phyloP scores from a whole-genome alignment of 768 basidiomycete genomes.

The Lactarius sp. region DNA sequence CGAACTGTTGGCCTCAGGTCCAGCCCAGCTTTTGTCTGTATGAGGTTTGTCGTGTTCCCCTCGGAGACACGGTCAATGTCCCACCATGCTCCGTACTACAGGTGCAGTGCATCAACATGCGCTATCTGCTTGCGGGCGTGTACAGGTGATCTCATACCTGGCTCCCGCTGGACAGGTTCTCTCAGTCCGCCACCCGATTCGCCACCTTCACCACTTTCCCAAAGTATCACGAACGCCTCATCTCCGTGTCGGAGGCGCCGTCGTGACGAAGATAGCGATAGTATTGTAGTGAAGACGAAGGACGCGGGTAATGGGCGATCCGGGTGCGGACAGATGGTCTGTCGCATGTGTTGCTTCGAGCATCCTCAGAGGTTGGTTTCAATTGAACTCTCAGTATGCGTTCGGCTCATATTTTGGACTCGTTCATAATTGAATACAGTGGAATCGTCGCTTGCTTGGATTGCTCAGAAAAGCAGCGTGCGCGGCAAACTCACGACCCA shows the following conservation, averaged over 20 bases:
- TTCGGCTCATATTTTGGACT: background rate
- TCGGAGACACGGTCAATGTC: background rate
- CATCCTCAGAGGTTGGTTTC: slow-evolving; percentile 37
- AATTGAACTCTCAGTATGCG: background rate
- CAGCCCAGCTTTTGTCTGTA: slow-evolving; percentile 9
- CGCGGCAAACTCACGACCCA: background rate
- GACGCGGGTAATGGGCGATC: slow-evolving; percentile 9
- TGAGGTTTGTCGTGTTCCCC: slow-evolving; percentile 5
- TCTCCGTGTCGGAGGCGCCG: slow-evolving; percentile 12
- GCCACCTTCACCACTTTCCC: slow-evolving; percentile 33
- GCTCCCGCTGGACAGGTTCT: slow-evolving; percentile 32
- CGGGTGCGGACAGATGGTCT: slow-evolving; percentile 41
- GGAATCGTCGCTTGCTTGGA: slow-evolving; percentile 16
- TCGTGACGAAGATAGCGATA: slow-evolving; percentile 14
- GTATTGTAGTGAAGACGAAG: background rate
- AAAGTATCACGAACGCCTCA: slow-evolving; percentile 10
- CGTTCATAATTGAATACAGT: background rate
- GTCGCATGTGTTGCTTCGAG: slow-evolving; percentile 45
- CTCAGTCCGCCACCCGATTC: slow-evolving; percentile 32
- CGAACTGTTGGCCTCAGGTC: slow-evolving; percentile 15
- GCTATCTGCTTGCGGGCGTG: slow-evolving; percentile 45
- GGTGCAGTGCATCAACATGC: slow-evolving; percentile 41
- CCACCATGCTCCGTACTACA: slow-evolving; percentile 20
- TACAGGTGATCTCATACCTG: slow-evolving; percentile 32
- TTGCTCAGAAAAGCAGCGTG: slow-evolving; percentile 4